These are phyloP conservation scores for Aquilaria yunnanensis DNA, from an alignment of 345 rosid species.

Conservation along the genomic window DNA sequence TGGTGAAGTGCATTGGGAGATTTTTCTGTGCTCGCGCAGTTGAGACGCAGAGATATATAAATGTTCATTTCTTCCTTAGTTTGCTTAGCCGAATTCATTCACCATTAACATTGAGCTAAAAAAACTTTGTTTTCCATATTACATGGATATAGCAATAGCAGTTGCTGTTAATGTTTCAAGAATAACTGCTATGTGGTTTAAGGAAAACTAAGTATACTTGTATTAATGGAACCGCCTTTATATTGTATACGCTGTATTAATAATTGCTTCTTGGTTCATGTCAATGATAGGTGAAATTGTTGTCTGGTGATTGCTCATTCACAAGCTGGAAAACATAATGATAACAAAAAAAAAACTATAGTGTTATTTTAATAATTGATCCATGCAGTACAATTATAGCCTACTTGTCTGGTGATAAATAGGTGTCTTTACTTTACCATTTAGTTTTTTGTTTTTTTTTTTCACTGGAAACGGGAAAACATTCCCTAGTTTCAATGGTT, in stretches of 20 bases:
- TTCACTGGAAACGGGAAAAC: neutral
- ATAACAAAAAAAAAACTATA: slow-evolving; percentile 79
- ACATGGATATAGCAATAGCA: neutral
- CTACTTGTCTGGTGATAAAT: slow-evolving; percentile 61
- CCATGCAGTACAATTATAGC: slow-evolving; percentile 89
- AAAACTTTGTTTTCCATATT: neutral
- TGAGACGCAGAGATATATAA: slow-evolving; percentile 94
- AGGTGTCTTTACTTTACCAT: neutral
- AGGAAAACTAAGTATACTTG: too few species aligned
- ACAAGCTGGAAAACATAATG: slow-evolving; percentile 85
- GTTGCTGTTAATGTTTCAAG: neutral
- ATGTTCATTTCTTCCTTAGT: slow-evolving; percentile 11
- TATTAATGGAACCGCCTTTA: neutral
- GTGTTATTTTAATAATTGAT: slow-evolving; percentile 81
- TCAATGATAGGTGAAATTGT: slow-evolving; percentile 6
- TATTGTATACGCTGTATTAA: neutral
- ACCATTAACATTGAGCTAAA: neutral
- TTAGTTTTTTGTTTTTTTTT: neutral
- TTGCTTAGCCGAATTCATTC: neutral
- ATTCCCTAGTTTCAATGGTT: too few species aligned
- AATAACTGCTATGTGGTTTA: too few species aligned
- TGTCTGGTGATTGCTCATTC: slow-evolving; percentile 81
- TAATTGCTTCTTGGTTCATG: neutral
- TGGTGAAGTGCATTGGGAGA: slow-evolving; percentile 94
- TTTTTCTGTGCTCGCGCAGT: slow-evolving; percentile 91